Evolutionary conservation across 176 grass and related monocot species (phyloP), one percentile per base, ranked within the genome.

Genomic region (Ampelocalamus luodianensis): DNA sequence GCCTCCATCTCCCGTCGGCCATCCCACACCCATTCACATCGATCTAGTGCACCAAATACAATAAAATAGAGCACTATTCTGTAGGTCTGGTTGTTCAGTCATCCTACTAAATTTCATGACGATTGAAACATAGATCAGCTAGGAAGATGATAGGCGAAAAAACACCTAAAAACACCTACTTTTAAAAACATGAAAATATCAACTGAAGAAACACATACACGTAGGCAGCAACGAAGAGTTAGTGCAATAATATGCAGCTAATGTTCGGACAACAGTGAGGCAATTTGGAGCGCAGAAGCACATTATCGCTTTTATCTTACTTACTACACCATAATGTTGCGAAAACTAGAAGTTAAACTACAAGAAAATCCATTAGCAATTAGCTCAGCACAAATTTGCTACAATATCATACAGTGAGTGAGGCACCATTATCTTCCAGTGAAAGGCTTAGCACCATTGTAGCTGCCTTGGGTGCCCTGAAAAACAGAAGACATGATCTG

Each of bases 401-500:
- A 74, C 66, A 72, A 1, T 49, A 74, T 93, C 87, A 98, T 32
- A 98, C 89, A 42, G 93, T 95, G 29, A 95, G 77, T 24, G 96
- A 95, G 42, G 93, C 79, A 4, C 96, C 96, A 43, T 93, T 98
- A 78, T 95, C 96, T 38, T 98, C 96, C 17, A 82, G 73, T 10
- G 89, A 90, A 63, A 98, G 89, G 82, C 83, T 95, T 34, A 98
- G 77, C 80, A 98, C 93, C 93, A 98, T 93, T 13, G 89, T 93
- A 82, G 96, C 96, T 59, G 96, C 96, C 84, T 91, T 98, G 20
- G 96, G 96, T 74, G 93, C 96, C 96, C 96, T 98, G 89, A 15
- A 72, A 88, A 88, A 82, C 24, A 82, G 12, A 26, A 82, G 29
- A 75, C 17, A 48, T 60, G 26, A 24, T 81, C 27, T 39, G 37